Base-by-base conservation (phyloP, 495 filamentous ascomycete species). In the Hypoxylon cercidicola region DNA sequence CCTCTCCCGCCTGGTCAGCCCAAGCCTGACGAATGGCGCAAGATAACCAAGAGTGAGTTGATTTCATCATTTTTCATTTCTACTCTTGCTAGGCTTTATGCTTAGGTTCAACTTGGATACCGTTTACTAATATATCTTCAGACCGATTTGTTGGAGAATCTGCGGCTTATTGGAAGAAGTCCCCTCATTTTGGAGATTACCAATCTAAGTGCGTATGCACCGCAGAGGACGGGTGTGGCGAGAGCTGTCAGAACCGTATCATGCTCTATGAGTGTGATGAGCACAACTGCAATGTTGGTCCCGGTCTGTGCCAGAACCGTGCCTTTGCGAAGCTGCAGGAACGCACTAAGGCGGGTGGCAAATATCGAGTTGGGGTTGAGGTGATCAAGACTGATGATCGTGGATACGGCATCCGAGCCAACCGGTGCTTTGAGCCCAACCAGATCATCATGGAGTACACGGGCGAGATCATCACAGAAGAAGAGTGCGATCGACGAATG, bases 371-470 rank as follows among this genome's bases (percentile, higher is more conserved):
- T 45, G 95, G 95, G 32, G 94, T 99, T 20, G 95, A 99, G 72
- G 93, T 97, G 25, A 85, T 95, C 77, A 93, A 97, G 78, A 98
- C 96, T 8, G 63, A 69, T 13, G 93, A 97, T 78, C 87, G 92
- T 48, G 95, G 95, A 23, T 96, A 92, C 74, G 95, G 95, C 41
- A 90, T 99, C 18, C 89, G 95, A 51, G 90, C 89, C 65, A 96
- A 94, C 73, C 89, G 95, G 39, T 89, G 86, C 55, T 99, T 97
- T 69, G 85, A 90, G 37, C 84, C 93, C 0, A 88, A 93, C 69
- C 93, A 98, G 79, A 96, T 99, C 74, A 97, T 99, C 69, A 92
- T 97, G 76, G 95, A 99, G 72, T 99, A 99, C 72, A 92, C 92
- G 7, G 95, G 95, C 35, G 95, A 99, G 77, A 97, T 99, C 56